Conservation (phyloP, 257 asterid genomes). For the Solanum habrochaites region DNA sequence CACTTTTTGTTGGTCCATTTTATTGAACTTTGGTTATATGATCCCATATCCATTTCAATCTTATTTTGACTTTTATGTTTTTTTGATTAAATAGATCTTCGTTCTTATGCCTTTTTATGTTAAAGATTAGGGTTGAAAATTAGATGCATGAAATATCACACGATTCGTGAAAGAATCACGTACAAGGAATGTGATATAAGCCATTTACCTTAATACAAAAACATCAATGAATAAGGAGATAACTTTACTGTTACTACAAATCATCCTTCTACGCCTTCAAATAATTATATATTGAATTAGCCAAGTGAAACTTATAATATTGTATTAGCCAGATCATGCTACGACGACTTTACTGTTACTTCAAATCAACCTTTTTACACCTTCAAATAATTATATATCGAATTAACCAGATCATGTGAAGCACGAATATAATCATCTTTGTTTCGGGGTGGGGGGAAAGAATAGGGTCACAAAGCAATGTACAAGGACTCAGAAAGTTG, state of each 20-base stretch:
- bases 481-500: neutral
- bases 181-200: no score
- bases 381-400: neutral
- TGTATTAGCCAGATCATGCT: no score
- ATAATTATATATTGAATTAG: neutral
- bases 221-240: neutral
- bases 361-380: neutral
- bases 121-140: no score
- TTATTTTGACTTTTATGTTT: neutral
- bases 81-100: neutral
- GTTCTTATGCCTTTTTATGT: neutral
- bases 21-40: neutral
- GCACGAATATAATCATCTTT: neutral
- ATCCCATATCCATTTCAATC: neutral
- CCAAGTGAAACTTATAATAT: neutral
- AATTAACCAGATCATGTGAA: neutral
- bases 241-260: neutral
- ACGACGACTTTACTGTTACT: neutral
- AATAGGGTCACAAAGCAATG: neutral
- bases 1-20: neutral
- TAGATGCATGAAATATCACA: no score
- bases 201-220: no score
- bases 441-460: neutral
- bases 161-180: no score
- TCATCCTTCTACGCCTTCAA: neutral